Percentiles rank a stretch among this genome's conserved stretches.
Evolutionary conservation across 2,329 filamentous ascomycete species (phyloP).

Genomic region (Colletotrichum camelliae): DNA sequence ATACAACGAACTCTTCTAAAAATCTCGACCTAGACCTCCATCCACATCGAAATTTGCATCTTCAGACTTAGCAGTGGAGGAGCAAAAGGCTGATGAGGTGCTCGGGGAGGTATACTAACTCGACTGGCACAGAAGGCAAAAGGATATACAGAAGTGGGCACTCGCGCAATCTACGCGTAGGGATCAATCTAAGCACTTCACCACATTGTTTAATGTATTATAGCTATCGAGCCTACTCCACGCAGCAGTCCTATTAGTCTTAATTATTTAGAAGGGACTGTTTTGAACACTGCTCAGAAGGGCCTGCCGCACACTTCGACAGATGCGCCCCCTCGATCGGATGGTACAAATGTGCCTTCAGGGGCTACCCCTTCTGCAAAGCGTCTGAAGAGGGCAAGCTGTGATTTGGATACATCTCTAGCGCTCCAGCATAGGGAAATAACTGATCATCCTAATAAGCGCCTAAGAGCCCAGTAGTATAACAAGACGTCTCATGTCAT

Average conservation of each 20-base stretch:
- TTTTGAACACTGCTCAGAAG: not conserved
- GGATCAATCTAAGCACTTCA: not conserved
- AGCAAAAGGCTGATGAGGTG: not conserved
- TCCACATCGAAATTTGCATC: not conserved
- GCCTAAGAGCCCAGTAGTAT: not conserved
- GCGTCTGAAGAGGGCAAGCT: not conserved
- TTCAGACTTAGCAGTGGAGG: too few relatives aligned
- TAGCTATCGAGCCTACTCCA: not conserved
- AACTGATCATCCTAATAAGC: not conserved
- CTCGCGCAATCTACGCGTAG: not conserved
- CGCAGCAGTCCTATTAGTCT: not conserved
- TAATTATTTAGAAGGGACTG: not conserved
- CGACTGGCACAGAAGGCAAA: not conserved
- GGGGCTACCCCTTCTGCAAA: not conserved
- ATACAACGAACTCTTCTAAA: not conserved
- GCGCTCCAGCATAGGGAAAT: not conserved
- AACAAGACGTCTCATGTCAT: not conserved
- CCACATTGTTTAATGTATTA: not conserved
- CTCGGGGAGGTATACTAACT: not conserved
- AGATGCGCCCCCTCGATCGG: not conserved
- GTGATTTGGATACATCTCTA: not conserved
- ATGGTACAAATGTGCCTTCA: not conserved
- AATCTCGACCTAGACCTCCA: not conserved
- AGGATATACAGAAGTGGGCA: not conserved
- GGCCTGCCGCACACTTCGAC: not conserved